These are phyloP conservation scores for Rhodocollybia butyracea DNA, from an alignment of 768 basidiomycete genomes.

Conservation along the genomic window DNA sequence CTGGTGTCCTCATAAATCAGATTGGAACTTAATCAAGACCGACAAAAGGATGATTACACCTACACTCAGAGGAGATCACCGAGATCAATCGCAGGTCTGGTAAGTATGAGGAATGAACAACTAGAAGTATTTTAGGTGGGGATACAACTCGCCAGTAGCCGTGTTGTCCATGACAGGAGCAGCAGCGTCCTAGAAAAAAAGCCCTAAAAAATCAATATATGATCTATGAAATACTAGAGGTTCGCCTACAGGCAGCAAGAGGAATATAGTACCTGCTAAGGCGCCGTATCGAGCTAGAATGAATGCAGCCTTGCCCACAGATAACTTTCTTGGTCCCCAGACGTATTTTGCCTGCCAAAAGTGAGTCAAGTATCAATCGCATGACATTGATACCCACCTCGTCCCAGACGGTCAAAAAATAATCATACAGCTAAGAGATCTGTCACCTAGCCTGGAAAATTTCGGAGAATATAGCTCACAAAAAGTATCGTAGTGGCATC, in stretches of 20 bases:
- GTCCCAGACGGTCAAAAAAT: background rate
- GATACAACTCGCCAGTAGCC: too few species aligned
- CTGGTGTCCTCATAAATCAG: background rate
- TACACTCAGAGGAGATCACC: background rate
- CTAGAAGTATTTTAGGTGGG: too few species aligned
- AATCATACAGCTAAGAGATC: background rate
- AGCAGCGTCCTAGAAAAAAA: too few species aligned
- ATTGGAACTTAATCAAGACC: background rate
- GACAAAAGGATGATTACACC: background rate
- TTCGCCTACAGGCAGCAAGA: background rate
- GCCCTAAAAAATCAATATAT: too few species aligned
- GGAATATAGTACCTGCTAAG: background rate
- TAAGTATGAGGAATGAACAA: too few species aligned
- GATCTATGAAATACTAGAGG: too few species aligned
- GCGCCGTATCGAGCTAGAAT: background rate
- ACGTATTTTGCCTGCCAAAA: background rate
- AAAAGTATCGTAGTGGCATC: background rate
- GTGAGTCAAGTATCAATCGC: too few species aligned
- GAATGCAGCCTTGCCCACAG: background rate
- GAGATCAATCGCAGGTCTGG: background rate
- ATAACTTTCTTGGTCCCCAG: background rate
- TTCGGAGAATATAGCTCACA: background rate
- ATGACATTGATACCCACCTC: background rate
- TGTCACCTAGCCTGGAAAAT: background rate
- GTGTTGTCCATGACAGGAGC: too few species aligned